Base-by-base conservation (phyloP, 331 rosid genomes). In the Pyracantha coccinea region DNA sequence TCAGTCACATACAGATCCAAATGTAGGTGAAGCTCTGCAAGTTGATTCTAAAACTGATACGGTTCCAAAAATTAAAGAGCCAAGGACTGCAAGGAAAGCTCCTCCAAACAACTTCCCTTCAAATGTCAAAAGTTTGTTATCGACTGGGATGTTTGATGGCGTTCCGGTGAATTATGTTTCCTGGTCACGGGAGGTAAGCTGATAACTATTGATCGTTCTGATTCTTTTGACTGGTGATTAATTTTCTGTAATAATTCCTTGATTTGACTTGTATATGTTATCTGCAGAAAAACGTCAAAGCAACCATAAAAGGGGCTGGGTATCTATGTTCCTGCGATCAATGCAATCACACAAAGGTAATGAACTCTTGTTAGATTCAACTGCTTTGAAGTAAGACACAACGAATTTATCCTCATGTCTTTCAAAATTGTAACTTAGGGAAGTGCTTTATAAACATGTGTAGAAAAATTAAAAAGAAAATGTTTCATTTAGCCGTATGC, bases 111-210 rank as follows among this genome's bases (percentile, higher is more conserved):
- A 82, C 85, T 95, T 95, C 69, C 99, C 99, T 87, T 84, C 96
- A 63, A 95, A 95, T 84, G 97, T 95, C 78, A 95, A 92, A 83
- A 95, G 99, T 81, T 81, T 95, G 77, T 79, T 95, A 79, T 90
- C 99, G 35, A 92, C 99, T 61, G 97, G 97, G 67, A 95, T 90
- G 83, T 91, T 92, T 72, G 96, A 95, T 80, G 99, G 97, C 52
- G 90, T 95, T 84, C 85, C 83, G 29, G 97, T 95, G 80, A 90
- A 87, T 81, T 95, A 95, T 82, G 90, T 85, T 83, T 86, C 97
- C 71, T 90, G 97, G 97, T 92, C 99, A 20, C 82, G 97, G 69
- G 99, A 95, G 87, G 97, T 90, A 89, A 80, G 77, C 20, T 52
- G 24, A 25, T 80, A 20, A 10, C 20, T 45, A 57, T 83, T 74